Base-by-base conservation (phyloP, 1,284 basidiomycete genomes). In the Ceratobasidium papillatum region DNA sequence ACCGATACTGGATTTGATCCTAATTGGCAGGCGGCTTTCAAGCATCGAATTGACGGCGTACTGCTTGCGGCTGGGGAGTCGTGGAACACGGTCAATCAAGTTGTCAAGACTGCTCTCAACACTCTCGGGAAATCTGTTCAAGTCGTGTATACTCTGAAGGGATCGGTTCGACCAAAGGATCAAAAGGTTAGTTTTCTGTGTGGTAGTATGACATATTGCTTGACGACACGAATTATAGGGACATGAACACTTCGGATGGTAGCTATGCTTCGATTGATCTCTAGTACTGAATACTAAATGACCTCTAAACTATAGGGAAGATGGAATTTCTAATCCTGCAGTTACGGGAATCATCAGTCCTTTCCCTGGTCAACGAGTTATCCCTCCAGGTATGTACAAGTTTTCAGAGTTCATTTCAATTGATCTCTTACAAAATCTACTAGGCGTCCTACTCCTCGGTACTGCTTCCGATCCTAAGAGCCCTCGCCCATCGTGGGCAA, bases 401-500 rank as follows among this genome's bases (percentile, higher is more conserved):
- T 63, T 32, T 34, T 74, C 5, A 27, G 27, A 41, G 56, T 30
- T 22, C 59, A 72, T 30, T 22, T 27, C n/a, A n/a, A n/a, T 1
- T 22, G 17, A 22, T 43, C 27, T 25, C 66, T 43, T 25, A 71
- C 11, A 30, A 11, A 11, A 2, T 5, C 22, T 5, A 3, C 17
- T 22, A 71, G 68, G 76, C 32, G 54, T 75, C 34, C 38, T 87
- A 25, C 78, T 87, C 22, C 75, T 82, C 34, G 85, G 86, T 0
- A 79, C 83, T 41, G 78, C 79, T 1, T 83, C 82, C 1, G 84
- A 85, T 75, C 66, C 72, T 9, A 72, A 74, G 14, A 77, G 72
- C 3, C 45, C 38, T 5, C 84, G 87, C 30, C 85, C 86, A 1
- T 68, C 81, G 0, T 88, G 87, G 87, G 83, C 84, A 14, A 79